These are phyloP conservation scores for Ormosia emarginata DNA, from an alignment of 306 rosid species.

Conservation along the genomic window DNA sequence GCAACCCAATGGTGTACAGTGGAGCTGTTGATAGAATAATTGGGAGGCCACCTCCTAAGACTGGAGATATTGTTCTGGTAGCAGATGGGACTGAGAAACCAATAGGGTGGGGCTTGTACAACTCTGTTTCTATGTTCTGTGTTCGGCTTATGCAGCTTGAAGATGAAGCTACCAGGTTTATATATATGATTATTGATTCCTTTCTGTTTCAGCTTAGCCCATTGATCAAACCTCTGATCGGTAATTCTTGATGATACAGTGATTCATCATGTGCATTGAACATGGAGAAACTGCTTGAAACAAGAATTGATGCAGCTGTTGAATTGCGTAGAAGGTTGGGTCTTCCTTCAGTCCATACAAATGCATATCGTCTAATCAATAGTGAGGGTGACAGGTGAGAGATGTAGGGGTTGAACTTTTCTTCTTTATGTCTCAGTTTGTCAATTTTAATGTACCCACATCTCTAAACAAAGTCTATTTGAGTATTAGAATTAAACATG, in stretches of 20 bases:
- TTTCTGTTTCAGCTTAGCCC: neutral
- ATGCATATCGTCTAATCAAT: conserved; percentile 79
- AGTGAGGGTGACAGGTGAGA: conserved; percentile 92
- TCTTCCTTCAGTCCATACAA: conserved; percentile 74
- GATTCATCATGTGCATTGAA: conserved; percentile 58
- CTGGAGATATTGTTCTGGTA: conserved; percentile 83
- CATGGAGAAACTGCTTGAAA: conserved; percentile 74
- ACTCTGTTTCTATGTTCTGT: conserved; percentile 87
- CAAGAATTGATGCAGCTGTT: conserved; percentile 63
- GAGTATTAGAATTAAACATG: neutral
- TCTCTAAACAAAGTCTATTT: neutral
- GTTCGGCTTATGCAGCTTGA: conserved; percentile 92
- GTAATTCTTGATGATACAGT: conserved; percentile 36
- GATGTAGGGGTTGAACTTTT: neutral
- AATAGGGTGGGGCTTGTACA: conserved; percentile 92
- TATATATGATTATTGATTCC: neutral
- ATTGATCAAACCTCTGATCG: conserved; percentile 15
- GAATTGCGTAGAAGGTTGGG: conserved; percentile 67
- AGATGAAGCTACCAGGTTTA: conserved; percentile 72
- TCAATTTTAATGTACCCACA: neutral
- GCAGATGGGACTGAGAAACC: conserved; percentile 86
- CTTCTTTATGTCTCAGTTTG: neutral
- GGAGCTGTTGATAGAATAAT: conserved; percentile 92
- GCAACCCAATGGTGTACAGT: conserved; percentile 95
- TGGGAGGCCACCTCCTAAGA: conserved; percentile 88